Percentiles rank a stretch among this genome's conserved stretches.
Evolutionary conservation across 208 protist genomes (phyloP).

Genomic region (Leishmania tarentolae): DNA sequence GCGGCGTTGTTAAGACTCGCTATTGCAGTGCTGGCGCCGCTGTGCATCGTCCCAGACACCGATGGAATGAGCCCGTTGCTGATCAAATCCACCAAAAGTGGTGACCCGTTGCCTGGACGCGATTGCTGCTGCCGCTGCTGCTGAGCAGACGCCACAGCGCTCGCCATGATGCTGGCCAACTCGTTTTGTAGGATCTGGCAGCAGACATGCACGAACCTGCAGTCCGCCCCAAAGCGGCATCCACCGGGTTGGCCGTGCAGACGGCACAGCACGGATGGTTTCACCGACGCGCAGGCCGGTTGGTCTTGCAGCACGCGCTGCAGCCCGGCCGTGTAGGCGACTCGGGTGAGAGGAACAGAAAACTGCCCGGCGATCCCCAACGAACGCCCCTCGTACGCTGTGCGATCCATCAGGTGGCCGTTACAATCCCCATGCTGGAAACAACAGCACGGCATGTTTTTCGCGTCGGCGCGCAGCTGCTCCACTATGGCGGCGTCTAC

Average conservation of each 20-base stretch:
- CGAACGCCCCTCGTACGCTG: conserved; percentile 23
- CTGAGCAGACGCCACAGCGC: conserved; percentile 1
- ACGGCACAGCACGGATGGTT: conserved; percentile 50
- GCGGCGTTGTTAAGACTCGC: neutral
- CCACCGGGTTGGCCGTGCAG: conserved; percentile 58
- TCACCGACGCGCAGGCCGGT: conserved; percentile 16
- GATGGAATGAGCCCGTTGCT: neutral
- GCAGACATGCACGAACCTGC: conserved; percentile 86
- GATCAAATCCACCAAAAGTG: conserved; percentile 1
- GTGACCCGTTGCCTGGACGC: neutral
- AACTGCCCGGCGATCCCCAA: conserved; percentile 28
- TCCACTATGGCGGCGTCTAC: conserved; percentile 52
- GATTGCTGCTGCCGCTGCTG: conserved; percentile 2
- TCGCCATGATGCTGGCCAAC: conserved; percentile 31
- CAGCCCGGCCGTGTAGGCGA: conserved; percentile 72
- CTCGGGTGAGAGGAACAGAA: conserved; percentile 43
- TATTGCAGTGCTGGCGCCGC: conserved; percentile 3
- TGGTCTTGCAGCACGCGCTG: conserved; percentile 48
- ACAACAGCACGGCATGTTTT: conserved; percentile 73
- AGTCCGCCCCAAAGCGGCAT: conserved; percentile 81
- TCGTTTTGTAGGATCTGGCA: conserved; percentile 46
- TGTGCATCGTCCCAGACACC: neutral
- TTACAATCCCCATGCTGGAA: conserved; percentile 68
- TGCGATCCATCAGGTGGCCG: conserved; percentile 27
- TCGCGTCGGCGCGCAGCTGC: conserved; percentile 51